phyloP scores from a whole-genome alignment of 371 early-diverging fungal species.

The Saksenaea vasiformis region DNA sequence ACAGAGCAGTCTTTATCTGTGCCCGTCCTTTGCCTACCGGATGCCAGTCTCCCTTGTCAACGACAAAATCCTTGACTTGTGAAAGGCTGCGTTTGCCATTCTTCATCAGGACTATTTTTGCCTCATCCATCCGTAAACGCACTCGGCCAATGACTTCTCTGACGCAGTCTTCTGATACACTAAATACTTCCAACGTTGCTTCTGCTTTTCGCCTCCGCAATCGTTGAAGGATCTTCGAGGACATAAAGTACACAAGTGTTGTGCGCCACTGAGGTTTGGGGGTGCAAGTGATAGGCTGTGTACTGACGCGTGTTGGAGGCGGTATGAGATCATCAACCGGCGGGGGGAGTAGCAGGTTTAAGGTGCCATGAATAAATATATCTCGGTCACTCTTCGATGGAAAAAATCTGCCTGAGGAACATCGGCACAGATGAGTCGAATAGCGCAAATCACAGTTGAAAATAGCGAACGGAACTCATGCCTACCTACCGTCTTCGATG shows the following conservation, averaged over 20 bases:
- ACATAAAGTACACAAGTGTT: constrained; percentile 42
- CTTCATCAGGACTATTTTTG: constrained; percentile 32
- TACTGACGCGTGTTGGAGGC: constrained; percentile 37
- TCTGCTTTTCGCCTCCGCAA: constrained; percentile 22
- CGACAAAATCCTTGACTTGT: constrained; percentile 38
- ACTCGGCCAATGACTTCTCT: constrained; percentile 29
- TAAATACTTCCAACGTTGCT: constrained; percentile 28
- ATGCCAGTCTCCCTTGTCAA: constrained; percentile 43
- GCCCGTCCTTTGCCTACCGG: constrained; percentile 15
- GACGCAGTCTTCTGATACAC: constrained; percentile 14
- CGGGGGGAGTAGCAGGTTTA: constrained; percentile 34
- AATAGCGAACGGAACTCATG: not conserved
- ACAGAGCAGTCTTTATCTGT: constrained; percentile 33
- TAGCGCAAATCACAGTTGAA: not conserved
- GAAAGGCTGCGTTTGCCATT: constrained; percentile 25
- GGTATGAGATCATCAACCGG: constrained; percentile 47
- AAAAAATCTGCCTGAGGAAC: constrained; percentile 28
- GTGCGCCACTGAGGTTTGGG: constrained; percentile 36
- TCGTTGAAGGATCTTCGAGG: constrained; percentile 30
- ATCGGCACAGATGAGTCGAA: not conserved
- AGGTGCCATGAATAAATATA: constrained; percentile 34
- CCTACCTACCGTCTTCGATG: constrained; percentile 4
- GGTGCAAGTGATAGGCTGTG: constrained; percentile 25
- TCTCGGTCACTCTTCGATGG: constrained; percentile 29
- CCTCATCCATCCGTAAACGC: constrained; percentile 26